Evolutionary conservation across 2,329 filamentous ascomycete genomes (phyloP), one percentile per base, ranked within the genome.

Genomic region (Colletotrichum tofieldiae): DNA sequence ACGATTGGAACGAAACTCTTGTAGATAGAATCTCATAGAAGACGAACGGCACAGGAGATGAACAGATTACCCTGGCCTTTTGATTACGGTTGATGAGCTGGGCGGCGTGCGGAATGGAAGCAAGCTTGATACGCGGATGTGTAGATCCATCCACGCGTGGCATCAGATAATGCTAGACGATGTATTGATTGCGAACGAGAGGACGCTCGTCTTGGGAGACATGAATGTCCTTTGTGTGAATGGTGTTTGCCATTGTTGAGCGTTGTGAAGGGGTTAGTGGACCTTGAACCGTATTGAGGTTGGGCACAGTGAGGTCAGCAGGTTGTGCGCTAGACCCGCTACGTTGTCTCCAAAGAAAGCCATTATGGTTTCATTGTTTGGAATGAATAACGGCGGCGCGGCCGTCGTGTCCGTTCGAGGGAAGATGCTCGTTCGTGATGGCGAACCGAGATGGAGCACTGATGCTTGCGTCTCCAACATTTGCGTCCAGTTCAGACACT

Each of bases 11-110:
- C 37, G 55, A 58, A 41, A 39, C 18, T 35, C n/a, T 41, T 41
- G 55, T 58, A 58, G 37, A 58, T 58, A 58, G 55, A 58, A 20
- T 41, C 8, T 41, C 7, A 41, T 58, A 58, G 55, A 58, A 58
- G 14, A 41, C 14, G 55, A 41, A 26, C 12, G 37, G n/a, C n/a
- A 26, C 54, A 18, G 54, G 26, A 41, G 55, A 18, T 5, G 37
- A 41, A 26, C 35, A 26, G 35, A 41, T 41, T 14, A n/a, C 23
- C n/a, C 14, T 9, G n/a, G n/a, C 20, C 55, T 23, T n/a, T 41
- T 18, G n/a, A 20, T 14, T 26, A 26, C 20, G 35, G 37, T 58
- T n/a, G 7, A 58, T 39, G 37, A 35, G 35, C 37, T 41, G 55
- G n/a, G 55, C 37, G 37, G 55, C n/a, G 37, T 26, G 55, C n/a